Evolutionary conservation across 768 basidiomycete genomes (phyloP).

Genomic region (Leccinum longicurvipes): DNA sequence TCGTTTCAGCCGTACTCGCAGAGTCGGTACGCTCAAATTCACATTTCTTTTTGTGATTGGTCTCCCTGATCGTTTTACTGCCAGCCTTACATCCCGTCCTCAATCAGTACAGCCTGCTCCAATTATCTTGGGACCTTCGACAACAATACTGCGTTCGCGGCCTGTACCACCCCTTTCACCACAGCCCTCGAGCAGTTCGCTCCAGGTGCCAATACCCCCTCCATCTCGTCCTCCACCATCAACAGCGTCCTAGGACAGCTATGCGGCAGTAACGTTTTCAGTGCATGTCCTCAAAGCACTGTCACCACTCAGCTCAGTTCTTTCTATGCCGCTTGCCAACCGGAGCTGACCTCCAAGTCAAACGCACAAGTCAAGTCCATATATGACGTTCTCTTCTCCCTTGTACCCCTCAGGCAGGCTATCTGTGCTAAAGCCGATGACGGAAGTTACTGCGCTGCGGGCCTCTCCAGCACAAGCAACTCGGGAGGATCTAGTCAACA

Average conservation of each 20-base stretch:
- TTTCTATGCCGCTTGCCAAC: conserved; percentile 69
- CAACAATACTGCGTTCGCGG: conserved; percentile 47
- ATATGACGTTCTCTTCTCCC: conserved; percentile 80
- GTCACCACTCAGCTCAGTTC: conserved; percentile 59
- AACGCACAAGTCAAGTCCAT: conserved; percentile 50
- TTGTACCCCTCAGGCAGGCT: conserved; percentile 62
- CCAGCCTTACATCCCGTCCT: conserved; percentile 62
- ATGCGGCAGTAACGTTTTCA: conserved; percentile 47
- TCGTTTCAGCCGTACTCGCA: conserved; percentile 50
- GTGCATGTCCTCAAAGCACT: conserved; percentile 51
- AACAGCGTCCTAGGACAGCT: conserved; percentile 49
- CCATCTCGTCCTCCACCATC: conserved; percentile 43
- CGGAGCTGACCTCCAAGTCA: conserved; percentile 59
- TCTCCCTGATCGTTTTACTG: conserved; percentile 13
- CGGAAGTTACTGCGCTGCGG: conserved; percentile 65
- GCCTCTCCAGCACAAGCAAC: conserved; percentile 33
- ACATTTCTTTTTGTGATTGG: neutral
- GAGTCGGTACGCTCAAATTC: conserved; percentile 39
- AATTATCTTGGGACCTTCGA: conserved; percentile 64
- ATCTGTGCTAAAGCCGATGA: conserved; percentile 74
- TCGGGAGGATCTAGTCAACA: conserved; percentile 9
- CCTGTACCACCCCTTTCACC: conserved; percentile 65
- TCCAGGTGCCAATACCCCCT: conserved; percentile 40
- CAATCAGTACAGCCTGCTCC: conserved; percentile 53
- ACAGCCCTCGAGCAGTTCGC: conserved; percentile 54